Evolutionary conservation across 1,139 yeast genomes (phyloP), one percentile per base, ranked within the genome.

Genomic region (Geotrichum histeridarum): DNA sequence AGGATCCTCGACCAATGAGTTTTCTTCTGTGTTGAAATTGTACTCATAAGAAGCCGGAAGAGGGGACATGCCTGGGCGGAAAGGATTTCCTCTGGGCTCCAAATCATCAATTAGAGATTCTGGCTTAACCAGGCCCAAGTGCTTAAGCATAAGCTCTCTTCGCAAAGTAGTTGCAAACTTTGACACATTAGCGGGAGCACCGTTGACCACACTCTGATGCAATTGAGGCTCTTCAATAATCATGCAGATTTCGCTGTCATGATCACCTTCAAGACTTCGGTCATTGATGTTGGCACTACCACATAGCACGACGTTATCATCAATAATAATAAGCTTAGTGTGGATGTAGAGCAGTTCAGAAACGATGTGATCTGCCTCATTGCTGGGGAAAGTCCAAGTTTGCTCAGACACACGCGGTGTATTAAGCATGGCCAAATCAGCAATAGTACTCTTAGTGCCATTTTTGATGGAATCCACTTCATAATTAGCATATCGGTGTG

Each of bases 221-320:
- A 14, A 14, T 43, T 54, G 56, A 14, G 54, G 57, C 45, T 57
- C 59, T 36, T 58, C 57, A 27, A 57, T 48, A 15, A 58, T 44
- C 51, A 57, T 47, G 11, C 61, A 60, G 12, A 58, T 58, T 42
- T 58, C 61, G 18, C 52, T 42, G 47, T 58, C 61, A 38, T 58
- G 61, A 27, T 58, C 53, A n/a, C 61, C 61, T 6, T 36, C 46
- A 42, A 57, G 59, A 8, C 51, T 42, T 7, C 61, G 53, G 22
- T 58, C 61, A 37, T 58, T 58, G 35, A 58, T 58, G 42, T 58
- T 58, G 15, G 61, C 61, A 36, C 60, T 56, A 5, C 61, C 61
- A 45, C 57, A 53, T 4, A 58, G 18, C 15, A 54, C 60, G 35
- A 52, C 50, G 30, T 46, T 43, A 30, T 58, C 61, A 44, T 58